Base-by-base conservation (phyloP, 2,329 filamentous ascomycete species). In the Fusarium compactum region DNA sequence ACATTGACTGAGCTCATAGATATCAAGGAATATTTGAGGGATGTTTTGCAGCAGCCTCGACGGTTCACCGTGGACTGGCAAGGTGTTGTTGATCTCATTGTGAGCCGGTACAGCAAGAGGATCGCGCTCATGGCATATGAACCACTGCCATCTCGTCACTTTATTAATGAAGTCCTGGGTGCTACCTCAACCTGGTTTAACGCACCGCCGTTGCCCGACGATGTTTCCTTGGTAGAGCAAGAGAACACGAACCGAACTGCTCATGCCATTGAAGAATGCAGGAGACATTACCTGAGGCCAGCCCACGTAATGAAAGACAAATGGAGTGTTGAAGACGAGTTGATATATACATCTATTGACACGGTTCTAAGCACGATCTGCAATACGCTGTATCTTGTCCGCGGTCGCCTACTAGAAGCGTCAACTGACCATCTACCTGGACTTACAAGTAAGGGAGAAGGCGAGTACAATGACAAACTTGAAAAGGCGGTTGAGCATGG, bases 1-100 rank as follows among this genome's bases (percentile, higher is more conserved):
- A 67, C 65, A 15, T 29, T 68, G 4, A 71, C 73, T 6, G 77
- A 82, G 51, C 69, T 82, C n/a, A 68, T 58, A 22, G 76, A 71
- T 9, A 78, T 85, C 52, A 80, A 82, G 45, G 65, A 73, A 0
- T 84, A 88, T 22, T 76, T 91, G 2, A 78, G 78, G 5, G 59
- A 75, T 0, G 78, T 88, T 47, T 78, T 86, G 3, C 68, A 78
- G 30, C 69, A 78, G 14, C 77, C 79, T 15, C 27, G 72, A 29
- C 74, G 67, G 51, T 71, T 67, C 25, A 67, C 73, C 20, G 75
- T 87, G 27, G 81, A 92, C 72, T 94, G 92, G 92, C 92, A 94
- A 75, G 74, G 69, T 5, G 81, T 91, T 2, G 84, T 85, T 0
- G 92, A 95, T 71, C 85, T 91, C 82, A 81, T 94, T 6, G 82